phyloP scores from a whole-genome alignment of 1,284 basidiomycete species.

The Rhodotorula sp. region DNA sequence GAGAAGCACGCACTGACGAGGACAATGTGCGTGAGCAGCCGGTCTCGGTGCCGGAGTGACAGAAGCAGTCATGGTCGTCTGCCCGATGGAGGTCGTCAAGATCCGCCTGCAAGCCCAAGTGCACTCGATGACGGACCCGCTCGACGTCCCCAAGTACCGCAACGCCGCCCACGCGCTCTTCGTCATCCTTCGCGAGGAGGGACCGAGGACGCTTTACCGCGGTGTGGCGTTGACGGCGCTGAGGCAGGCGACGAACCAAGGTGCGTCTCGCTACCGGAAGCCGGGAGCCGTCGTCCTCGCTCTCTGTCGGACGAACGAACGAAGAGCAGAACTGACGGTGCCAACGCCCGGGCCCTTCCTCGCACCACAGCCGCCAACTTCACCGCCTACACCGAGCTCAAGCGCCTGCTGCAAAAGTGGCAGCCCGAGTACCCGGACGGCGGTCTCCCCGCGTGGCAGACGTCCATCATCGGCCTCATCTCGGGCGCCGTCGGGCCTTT shows the following conservation, averaged over 20 bases:
- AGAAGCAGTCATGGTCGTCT: constrained; percentile 91
- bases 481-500: constrained; percentile 75
- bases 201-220: constrained; percentile 78
- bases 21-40: constrained; percentile 54
- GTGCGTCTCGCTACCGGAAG: constrained; percentile 52
- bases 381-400: constrained; percentile 96
- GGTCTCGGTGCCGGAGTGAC: constrained; percentile 92
- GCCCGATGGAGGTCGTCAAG: constrained; percentile 99
- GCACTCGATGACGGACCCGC: constrained; percentile 93
- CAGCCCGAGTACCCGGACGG: constrained; percentile 68
- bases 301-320: no score
- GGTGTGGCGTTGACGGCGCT: constrained; percentile 85
- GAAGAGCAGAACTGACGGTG: no score
- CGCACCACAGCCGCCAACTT: constrained; percentile 77
- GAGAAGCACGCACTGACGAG: neutral
- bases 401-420: constrained; percentile 68
- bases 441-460: constrained; percentile 84
- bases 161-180: constrained; percentile 97
- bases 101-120: constrained; percentile 97
- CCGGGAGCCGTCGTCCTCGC: no score
- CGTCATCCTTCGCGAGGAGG: constrained; percentile 92
- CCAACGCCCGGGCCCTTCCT: no score
- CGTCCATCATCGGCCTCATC: constrained; percentile 88
- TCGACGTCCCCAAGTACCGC: constrained; percentile 89
- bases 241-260: constrained; percentile 97